Evolutionary conservation across 257 asterid species (phyloP), one percentile per base, ranked within the genome.

Genomic region (Nicotiana knightiana): DNA sequence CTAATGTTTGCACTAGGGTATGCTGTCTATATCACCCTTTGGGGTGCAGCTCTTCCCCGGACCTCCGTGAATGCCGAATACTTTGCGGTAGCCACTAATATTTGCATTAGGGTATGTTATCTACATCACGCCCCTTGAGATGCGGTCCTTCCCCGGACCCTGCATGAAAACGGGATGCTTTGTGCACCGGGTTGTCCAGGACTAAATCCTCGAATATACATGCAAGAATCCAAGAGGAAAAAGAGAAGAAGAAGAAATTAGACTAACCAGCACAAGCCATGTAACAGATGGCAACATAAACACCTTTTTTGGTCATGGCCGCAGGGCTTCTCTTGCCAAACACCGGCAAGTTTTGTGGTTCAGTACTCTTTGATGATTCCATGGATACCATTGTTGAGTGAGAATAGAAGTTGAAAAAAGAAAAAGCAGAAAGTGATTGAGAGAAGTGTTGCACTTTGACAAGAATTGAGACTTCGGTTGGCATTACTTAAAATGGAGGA

Each of bases 251-350:
- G 7, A 81, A 28, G 54, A 28, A 71, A 9, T 43, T 18, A 37
- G 39, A 83, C 80, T 37, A 35, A 84, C 86, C 86, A 67, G 86
- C 86, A 30, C 84, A 84, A 79, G 84, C 81, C 84, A 80, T 80
- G 84, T 80, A 84, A 43, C 81, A 80, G 18, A 84, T 80, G 83
- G 84, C 86, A 55, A 66, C 86, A 84, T 39, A 84, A 66, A 63
- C 86, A 68, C 84, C 84, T 73, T 79, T 80, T 64, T 54, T 84
- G 39, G 83, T 64, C 84, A 84, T 62, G 65, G 66, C 81, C 21
- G 65, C 15, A 57, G 77, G 35, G 13, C 57, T 63, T 48, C 55
- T 53, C 76, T 53, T 82, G 46, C 68, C 15, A 17, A 57, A 70
- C 4, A 81, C 7, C 13, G 84, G 84, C 63, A 70, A 51, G 28